phyloP scores from a whole-genome alignment of 106 monocot genomes.

The Dioscorea alata region DNA sequence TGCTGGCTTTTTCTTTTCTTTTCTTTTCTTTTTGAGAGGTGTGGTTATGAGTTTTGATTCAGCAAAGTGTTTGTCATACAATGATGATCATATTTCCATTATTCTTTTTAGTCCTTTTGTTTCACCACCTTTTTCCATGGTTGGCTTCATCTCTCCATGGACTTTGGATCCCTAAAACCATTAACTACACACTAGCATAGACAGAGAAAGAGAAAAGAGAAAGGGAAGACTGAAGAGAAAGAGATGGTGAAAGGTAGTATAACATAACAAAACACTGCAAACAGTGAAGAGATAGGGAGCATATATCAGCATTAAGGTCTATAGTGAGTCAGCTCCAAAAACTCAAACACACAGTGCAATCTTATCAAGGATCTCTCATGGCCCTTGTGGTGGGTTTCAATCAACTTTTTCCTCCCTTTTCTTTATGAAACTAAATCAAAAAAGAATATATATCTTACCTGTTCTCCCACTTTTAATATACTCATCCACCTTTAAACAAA shows the following conservation, averaged over 20 bases:
- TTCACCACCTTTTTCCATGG: background rate
- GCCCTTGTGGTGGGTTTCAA: too few species aligned
- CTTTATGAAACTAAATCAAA: too few species aligned
- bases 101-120: background rate
- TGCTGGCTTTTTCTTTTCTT: background rate
- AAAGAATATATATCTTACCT: too few species aligned
- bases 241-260: conserved; percentile 9
- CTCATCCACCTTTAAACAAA: too few species aligned
- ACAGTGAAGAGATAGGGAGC: background rate
- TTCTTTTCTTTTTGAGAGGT: background rate
- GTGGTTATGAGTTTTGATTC: background rate
- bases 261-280: background rate
- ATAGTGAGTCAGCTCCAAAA: conserved; percentile 10
- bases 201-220: conserved; percentile 14
- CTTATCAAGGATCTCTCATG: conserved; percentile 8
- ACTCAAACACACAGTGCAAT: conserved; percentile 5
- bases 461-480: too few species aligned
- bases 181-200: background rate
- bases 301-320: too few species aligned
- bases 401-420: too few species aligned
- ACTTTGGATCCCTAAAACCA: background rate
- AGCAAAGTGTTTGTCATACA: background rate
- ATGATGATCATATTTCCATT: background rate
- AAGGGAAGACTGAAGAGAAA: conserved; percentile 15
- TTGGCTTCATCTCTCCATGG: background rate